Conservation (phyloP, 768 basidiomycete species). For the Suillus weaverae region DNA sequence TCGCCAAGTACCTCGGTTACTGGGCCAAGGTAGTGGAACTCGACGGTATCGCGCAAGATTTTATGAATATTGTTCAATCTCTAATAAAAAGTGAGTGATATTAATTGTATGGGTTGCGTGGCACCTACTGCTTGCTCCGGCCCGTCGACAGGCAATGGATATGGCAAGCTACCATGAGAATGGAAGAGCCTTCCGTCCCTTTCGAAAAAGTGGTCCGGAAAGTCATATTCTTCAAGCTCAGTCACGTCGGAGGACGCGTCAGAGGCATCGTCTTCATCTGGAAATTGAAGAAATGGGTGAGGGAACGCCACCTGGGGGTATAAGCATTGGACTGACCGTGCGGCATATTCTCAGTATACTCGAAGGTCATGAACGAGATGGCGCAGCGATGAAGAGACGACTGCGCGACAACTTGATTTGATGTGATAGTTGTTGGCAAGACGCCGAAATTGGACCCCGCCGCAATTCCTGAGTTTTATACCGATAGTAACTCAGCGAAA, state of each 20-base stretch:
- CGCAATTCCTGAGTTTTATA: slow-evolving; percentile 40
- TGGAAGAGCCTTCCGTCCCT: slow-evolving; percentile 64
- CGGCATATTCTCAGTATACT: slow-evolving; percentile 24
- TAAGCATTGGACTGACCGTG: slow-evolving; percentile 10
- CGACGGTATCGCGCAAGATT: slow-evolving; percentile 49
- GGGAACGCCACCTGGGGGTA: background rate
- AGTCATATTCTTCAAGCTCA: slow-evolving; percentile 53
- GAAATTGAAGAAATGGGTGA: background rate
- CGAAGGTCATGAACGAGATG: slow-evolving; percentile 29
- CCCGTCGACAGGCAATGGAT: slow-evolving; percentile 72
- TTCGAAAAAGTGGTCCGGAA: slow-evolving; percentile 60
- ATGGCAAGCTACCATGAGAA: slow-evolving; percentile 61
- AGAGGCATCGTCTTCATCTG: slow-evolving; percentile 38
- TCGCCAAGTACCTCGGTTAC: slow-evolving; percentile 51
- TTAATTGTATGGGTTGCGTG: background rate
- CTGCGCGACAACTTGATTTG: slow-evolving; percentile 22
- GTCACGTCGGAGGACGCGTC: slow-evolving; percentile 44
- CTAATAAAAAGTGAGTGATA: slow-evolving; percentile 34
- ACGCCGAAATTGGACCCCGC: slow-evolving; percentile 37
- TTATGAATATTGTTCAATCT: slow-evolving; percentile 52
- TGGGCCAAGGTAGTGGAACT: slow-evolving; percentile 61
- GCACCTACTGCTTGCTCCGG: slow-evolving; percentile 63
- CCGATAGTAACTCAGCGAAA: slow-evolving; percentile 41
- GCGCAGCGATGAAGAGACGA: slow-evolving; percentile 5
- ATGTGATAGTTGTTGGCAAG: slow-evolving; percentile 38